phyloP scores from a whole-genome alignment of 495 filamentous ascomycete species.

The Penicillium lagena region DNA sequence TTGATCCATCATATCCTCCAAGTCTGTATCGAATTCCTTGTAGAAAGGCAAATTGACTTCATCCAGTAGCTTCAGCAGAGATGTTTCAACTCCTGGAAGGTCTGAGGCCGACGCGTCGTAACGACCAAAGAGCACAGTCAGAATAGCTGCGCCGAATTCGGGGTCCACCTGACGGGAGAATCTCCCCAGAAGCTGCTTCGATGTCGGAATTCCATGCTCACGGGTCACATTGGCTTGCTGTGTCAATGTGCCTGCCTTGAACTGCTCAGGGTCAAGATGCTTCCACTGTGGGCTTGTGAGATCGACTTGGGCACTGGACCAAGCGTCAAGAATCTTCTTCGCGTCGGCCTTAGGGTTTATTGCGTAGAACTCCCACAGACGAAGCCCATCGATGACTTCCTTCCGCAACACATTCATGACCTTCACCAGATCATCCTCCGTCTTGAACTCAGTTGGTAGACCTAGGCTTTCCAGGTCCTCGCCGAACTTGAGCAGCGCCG shows the following conservation, averaged over 20 bases:
- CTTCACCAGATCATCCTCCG: conserved; percentile 65
- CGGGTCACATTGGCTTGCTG: conserved; percentile 57
- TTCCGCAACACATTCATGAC: conserved; percentile 82
- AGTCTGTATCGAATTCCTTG: conserved; percentile 80
- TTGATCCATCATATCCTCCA: conserved; percentile 78
- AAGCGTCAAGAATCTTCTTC: conserved; percentile 60
- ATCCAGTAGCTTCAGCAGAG: conserved; percentile 60
- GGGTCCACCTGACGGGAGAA: conserved; percentile 65
- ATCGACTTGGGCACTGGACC: conserved; percentile 51
- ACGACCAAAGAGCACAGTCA: conserved; percentile 63
- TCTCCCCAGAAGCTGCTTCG: conserved; percentile 68
- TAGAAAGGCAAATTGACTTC: conserved; percentile 85
- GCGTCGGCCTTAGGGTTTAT: conserved; percentile 71
- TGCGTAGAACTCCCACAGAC: conserved; percentile 91
- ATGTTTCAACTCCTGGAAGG: conserved; percentile 31
- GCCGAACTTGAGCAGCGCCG: conserved; percentile 71
- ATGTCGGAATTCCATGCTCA: conserved; percentile 57
- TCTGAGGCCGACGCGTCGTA: conserved; percentile 46
- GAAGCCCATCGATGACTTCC: conserved; percentile 66
- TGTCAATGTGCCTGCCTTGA: conserved; percentile 47
- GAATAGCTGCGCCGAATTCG: conserved; percentile 58
- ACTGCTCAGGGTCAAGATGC: conserved; percentile 33
- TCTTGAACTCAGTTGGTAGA: conserved; percentile 66
- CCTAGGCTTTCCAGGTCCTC: conserved; percentile 58
- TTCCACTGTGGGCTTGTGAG: conserved; percentile 21